Evolutionary conservation across 1,139 yeast species (phyloP).

Genomic region (Candida anutae): DNA sequence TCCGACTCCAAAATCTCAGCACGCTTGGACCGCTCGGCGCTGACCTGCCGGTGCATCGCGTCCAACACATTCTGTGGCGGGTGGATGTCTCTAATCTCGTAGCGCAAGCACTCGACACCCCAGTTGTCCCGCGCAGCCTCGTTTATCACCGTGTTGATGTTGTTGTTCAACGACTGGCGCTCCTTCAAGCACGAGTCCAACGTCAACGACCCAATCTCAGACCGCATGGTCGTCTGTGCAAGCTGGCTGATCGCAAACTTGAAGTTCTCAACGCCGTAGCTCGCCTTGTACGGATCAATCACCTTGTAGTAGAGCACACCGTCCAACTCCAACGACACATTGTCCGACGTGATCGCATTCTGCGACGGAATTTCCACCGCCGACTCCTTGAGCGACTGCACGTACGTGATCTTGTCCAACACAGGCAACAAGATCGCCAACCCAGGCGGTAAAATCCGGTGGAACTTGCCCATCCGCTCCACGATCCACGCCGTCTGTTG

Average conservation of each 20-base stretch:
- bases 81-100: conserved; percentile 82
- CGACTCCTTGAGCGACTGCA: conserved; percentile 72
- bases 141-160: conserved; percentile 72
- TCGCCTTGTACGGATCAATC: conserved; percentile 75
- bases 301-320: conserved; percentile 77
- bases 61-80: conserved; percentile 84
- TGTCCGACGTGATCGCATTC: conserved; percentile 80
- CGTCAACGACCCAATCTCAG: conserved; percentile 78
- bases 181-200: conserved; percentile 73
- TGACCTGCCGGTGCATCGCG: conserved; percentile 87
- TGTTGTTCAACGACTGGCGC: conserved; percentile 61
- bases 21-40: conserved; percentile 78
- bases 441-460: conserved; percentile 70
- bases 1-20: conserved; percentile 85
- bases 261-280: conserved; percentile 84
- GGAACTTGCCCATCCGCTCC: conserved; percentile 85
- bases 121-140: conserved; percentile 75
- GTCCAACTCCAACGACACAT: conserved; percentile 77
- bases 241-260: conserved; percentile 79
- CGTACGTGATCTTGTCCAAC: conserved; percentile 70
- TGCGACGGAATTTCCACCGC: conserved; percentile 83
- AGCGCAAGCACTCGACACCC: conserved; percentile 81
- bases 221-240: conserved; percentile 87
- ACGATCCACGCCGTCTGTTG: conserved; percentile 91
- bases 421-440: conserved; percentile 66